Evolutionary conservation across 208 protist species (phyloP).

Genomic region (Trypanosoma vivax): DNA sequence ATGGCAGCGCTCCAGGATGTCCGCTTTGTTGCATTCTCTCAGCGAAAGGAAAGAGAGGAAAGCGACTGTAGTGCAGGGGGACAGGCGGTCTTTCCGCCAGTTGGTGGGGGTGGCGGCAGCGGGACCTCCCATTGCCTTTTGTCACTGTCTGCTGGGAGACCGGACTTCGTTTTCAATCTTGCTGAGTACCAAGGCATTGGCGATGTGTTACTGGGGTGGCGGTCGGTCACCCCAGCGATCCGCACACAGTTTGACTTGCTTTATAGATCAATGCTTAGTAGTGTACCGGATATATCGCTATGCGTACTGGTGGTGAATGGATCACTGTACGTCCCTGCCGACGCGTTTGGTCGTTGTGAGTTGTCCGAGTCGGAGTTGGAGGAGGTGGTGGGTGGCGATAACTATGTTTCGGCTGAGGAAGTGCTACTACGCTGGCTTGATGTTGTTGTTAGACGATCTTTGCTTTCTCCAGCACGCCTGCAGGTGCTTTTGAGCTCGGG

Average conservation of each 20-base stretch:
- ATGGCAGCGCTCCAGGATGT: constrained; percentile 18
- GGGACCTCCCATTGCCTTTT: background rate
- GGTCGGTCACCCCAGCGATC: background rate
- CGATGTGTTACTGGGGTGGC: constrained; percentile 34
- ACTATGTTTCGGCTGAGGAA: background rate
- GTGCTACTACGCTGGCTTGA: constrained; percentile 10
- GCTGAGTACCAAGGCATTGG: constrained; percentile 6
- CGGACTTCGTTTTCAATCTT: constrained; percentile 10
- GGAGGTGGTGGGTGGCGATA: background rate
- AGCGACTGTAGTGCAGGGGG: background rate
- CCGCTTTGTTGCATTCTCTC: constrained; percentile 23
- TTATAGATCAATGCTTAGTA: background rate
- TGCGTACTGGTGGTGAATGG: constrained; percentile 20
- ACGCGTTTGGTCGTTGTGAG: background rate
- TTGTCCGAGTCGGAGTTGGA: constrained; percentile 2
- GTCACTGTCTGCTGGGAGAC: background rate
- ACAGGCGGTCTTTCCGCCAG: background rate
- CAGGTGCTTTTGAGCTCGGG: background rate
- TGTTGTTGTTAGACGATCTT: constrained; percentile 9
- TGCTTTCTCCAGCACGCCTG: background rate
- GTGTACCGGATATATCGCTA: constrained; percentile 2
- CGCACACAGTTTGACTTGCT: constrained; percentile 8
- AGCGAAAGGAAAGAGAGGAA: background rate
- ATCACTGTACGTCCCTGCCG: constrained; percentile 3
- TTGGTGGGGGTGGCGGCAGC: no score